These are phyloP conservation scores for Salicornia ramosissima DNA, from an alignment of 148 eudicot species.

Conservation along the genomic window DNA sequence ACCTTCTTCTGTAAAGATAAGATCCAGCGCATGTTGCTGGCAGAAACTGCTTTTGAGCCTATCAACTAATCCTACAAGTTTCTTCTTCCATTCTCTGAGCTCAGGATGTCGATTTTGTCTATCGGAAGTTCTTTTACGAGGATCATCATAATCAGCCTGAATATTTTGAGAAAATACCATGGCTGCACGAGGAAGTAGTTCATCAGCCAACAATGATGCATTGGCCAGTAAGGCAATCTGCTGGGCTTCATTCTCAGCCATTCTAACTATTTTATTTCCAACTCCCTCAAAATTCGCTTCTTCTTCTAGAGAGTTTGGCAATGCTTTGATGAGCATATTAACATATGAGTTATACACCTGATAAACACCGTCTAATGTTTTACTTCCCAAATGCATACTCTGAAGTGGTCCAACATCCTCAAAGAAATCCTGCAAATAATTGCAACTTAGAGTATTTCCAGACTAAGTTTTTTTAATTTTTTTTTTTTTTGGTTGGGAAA, in stretches of 20 bases:
- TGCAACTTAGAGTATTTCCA: background rate
- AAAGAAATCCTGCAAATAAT: constrained; percentile 65
- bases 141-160: constrained; percentile 64
- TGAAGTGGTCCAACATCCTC: constrained; percentile 90
- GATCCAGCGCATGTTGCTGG: constrained; percentile 86
- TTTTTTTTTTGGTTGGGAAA: background rate
- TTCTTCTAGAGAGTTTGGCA: constrained; percentile 85
- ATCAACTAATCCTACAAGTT: constrained; percentile 72
- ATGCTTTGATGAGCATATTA: constrained; percentile 83
- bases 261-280: constrained; percentile 76
- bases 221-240: constrained; percentile 96
- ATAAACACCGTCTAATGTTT: constrained; percentile 84
- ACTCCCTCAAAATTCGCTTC: constrained; percentile 69
- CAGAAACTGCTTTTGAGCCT: constrained; percentile 91
- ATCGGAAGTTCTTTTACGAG: constrained; percentile 57
- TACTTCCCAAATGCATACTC: constrained; percentile 89
- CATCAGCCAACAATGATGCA: constrained; percentile 89
- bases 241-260: constrained; percentile 89
- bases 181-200: constrained; percentile 91
- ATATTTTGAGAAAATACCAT: constrained; percentile 56
- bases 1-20: constrained; percentile 92
- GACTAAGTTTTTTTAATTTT: background rate
- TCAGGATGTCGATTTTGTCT: constrained; percentile 86
- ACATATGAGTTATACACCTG: constrained; percentile 76
- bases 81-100: constrained; percentile 93